Conservation (phyloP, 75 land plant genomes). For the Pseudotsuga menziesii region DNA sequence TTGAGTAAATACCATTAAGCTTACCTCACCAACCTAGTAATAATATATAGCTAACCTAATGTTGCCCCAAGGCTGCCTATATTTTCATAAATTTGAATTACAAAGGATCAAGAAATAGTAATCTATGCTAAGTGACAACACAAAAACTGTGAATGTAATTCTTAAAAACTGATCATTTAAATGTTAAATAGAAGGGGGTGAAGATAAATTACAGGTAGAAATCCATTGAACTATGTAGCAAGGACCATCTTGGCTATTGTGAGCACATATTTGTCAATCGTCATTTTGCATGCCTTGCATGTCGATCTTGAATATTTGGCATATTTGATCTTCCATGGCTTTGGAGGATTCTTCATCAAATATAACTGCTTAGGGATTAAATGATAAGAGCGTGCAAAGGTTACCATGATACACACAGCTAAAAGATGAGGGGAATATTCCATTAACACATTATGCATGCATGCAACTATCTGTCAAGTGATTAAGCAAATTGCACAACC, state of each 20-base stretch:
- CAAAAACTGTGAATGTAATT: background rate
- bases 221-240: conserved; percentile 77
- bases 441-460: too few relatives aligned
- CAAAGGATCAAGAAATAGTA: background rate
- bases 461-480: too few relatives aligned
- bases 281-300: conserved; percentile 70
- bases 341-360: conserved; percentile 48
- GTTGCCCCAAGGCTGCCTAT: too few relatives aligned
- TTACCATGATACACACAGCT: too few relatives aligned
- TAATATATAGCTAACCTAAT: background rate
- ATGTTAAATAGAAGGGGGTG: too few relatives aligned
- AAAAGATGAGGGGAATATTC: too few relatives aligned
- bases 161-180: too few relatives aligned
- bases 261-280: conserved; percentile 63
- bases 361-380: background rate
- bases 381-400: too few relatives aligned
- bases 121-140: background rate
- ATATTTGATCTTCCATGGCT: conserved; percentile 96
- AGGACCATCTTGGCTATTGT: conserved; percentile 78
- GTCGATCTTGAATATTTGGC: conserved; percentile 84
- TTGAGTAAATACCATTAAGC: background rate
- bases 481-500: too few relatives aligned
- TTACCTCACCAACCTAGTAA: background rate
- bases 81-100: background rate
- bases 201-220: conserved; percentile 60